phyloP scores from a whole-genome alignment of 2,329 filamentous ascomycete species.

The Dactylellina sp. region DNA sequence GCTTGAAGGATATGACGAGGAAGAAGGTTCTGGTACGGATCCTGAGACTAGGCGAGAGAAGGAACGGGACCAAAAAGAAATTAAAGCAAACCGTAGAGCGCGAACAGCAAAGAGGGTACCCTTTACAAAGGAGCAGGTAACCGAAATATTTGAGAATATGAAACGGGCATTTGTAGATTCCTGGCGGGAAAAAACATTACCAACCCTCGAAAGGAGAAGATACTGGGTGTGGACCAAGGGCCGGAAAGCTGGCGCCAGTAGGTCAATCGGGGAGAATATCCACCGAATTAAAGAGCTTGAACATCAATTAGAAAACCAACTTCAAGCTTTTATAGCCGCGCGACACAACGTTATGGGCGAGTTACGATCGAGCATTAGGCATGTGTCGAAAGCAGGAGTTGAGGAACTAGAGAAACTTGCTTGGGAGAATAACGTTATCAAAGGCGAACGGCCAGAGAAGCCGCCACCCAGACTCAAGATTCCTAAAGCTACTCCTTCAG shows the following conservation, averaged over 20 bases:
- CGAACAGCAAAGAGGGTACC: not conserved
- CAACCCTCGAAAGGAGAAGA: not conserved
- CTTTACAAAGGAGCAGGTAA: slow-evolving; percentile 8
- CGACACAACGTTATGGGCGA: slow-evolving; percentile 41
- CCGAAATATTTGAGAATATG: not conserved
- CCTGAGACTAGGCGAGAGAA: slow-evolving; percentile 12
- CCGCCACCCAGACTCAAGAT: slow-evolving; percentile 8
- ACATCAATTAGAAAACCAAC: slow-evolving; percentile 36
- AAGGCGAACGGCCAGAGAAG: slow-evolving; percentile 25
- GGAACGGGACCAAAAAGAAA: not conserved
- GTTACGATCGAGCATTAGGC: slow-evolving; percentile 41
- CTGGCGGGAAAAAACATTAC: not conserved
- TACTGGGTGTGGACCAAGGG: slow-evolving; percentile 16
- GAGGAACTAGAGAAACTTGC: slow-evolving; percentile 43
- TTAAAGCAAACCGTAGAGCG: not conserved
- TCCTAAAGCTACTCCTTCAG: not conserved
- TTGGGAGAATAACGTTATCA: slow-evolving; percentile 54
- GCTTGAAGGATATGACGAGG: not conserved
- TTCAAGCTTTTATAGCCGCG: slow-evolving; percentile 23
- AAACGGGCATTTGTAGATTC: too few relatives aligned
- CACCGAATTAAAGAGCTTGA: slow-evolving; percentile 31
- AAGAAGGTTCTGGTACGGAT: slow-evolving; percentile 21
- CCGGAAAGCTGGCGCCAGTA: slow-evolving; percentile 3
- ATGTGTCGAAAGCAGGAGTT: slow-evolving; percentile 41
- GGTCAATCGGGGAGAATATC: slow-evolving; percentile 13